Evolutionary conservation across 345 rosid genomes (phyloP), one percentile per base, ranked within the genome.

Genomic region (Linum lewisii): DNA sequence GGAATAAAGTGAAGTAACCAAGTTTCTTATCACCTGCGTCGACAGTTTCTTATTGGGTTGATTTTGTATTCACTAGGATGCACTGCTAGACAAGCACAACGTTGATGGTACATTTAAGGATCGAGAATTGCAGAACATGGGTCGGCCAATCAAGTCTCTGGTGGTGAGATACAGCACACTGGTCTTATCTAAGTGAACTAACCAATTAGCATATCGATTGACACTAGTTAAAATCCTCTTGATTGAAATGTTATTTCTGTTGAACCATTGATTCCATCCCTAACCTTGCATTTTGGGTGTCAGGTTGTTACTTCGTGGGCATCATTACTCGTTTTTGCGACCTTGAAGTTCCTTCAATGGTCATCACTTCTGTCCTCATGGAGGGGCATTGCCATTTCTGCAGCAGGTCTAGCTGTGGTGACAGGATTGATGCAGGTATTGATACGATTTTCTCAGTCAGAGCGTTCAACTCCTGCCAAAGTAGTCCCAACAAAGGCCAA

Each of bases 401-500:
- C 47, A 21, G 54, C 45, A 11, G 21, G 62, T 19, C 26, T 72
- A 24, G 71, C 54, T 0, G 22, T 63, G 11, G 62, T 72, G 2
- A 63, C 75, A 19, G 37, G 58, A 23, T 61, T 72, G 18, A 72
- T 66, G 75, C 67, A 72, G 20, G 60, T 66, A 13, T 59, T 72
- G 64, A 72, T 72, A 26, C 68, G 71, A 15, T 72, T 59, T 37
- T 66, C 68, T 15, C 75, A 72, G 53, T 63, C 75, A 15, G 75
- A 72, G 58, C 75, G 51, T 24, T 72, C 75, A 15, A 66, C 71
- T 20, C 71, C 71, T 32, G 71, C 71, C 57, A 63, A 63, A 72
- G 79, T 83, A 14, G 79, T 77, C 20, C 94, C 91, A 25, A 73
- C 82, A 20, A 84, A 83, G 70, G 72, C 79, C 65, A 42, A 11